Evolutionary conservation across 2,329 filamentous ascomycete genomes (phyloP), one percentile per base, ranked within the genome.

Genomic region (Alternaria solani): DNA sequence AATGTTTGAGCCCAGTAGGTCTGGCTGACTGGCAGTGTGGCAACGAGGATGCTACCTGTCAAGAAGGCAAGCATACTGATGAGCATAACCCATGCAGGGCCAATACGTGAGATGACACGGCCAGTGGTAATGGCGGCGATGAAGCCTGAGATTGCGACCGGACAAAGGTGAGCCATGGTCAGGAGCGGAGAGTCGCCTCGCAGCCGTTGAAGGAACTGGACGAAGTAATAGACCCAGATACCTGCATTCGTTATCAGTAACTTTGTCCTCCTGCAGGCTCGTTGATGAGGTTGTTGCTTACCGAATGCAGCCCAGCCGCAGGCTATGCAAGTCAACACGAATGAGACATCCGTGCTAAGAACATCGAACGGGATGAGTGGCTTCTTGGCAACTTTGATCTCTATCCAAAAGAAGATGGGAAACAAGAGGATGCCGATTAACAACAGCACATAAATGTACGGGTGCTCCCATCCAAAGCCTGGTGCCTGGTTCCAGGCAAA

Each of bases 401-500:
- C 81, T 58, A 85, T 71, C 74, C 82, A 82, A 52, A 87, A 82
- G 70, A 91, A 91, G 1, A 81, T 67, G 0, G 74, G 77, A 2
- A 88, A 74, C 2, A 90, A 75, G 0, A 88, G 38, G 2, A 86
- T 57, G 0, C 88, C 88, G 3, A 89, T 61, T 38, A 90, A 83
- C 0, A 91, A 78, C 0, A 85, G 76, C 0, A 85, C 78, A 59
- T 86, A 84, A n/a, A 88, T 80, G 56, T 87, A 87, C 0, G 86
- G 79, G 7, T 81, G 79, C 1, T 77, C 65, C 88, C 88, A 91
- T 2, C 87, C 87, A 2, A 82, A 84, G 0, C 86, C 79, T 0
- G 86, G 83, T 0, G 86, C 88, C 69, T 91, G 87, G 59, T 89
- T 90, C 86, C 87, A 90, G 0, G 88, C 86, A 66, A 91, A 86